Evolutionary conservation across 208 protist genomes (phyloP).

Genomic region (Angomonas deanei): DNA sequence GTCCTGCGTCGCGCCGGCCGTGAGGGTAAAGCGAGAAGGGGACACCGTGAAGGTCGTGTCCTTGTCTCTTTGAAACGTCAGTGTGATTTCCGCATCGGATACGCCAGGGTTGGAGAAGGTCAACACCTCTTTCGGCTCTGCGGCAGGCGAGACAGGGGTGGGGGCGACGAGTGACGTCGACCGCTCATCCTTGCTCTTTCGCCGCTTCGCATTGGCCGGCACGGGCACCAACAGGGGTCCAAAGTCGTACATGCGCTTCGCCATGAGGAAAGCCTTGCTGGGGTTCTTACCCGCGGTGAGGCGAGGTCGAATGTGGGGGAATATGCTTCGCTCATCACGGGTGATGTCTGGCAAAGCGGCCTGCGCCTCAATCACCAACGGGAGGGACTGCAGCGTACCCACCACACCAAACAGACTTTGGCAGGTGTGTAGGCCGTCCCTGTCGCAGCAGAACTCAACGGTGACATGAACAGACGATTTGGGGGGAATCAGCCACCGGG

Average conservation of each 20-base stretch:
- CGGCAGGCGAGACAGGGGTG: not conserved
- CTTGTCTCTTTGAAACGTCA: slow-evolving; percentile 81
- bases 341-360: slow-evolving; percentile 82
- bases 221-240: slow-evolving; percentile 88
- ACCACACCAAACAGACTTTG: slow-evolving; percentile 67
- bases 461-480: slow-evolving; percentile 52
- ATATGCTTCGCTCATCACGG: slow-evolving; percentile 84
- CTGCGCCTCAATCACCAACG: slow-evolving; percentile 35
- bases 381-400: slow-evolving; percentile 61
- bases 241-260: slow-evolving; percentile 90
- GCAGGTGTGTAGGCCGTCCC: slow-evolving; percentile 34
- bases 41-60: slow-evolving; percentile 78
- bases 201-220: slow-evolving; percentile 19
- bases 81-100: slow-evolving; percentile 58
- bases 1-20: slow-evolving; percentile 62
- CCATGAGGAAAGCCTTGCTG: slow-evolving; percentile 61
- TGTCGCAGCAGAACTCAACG: slow-evolving; percentile 79
- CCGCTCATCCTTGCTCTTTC: slow-evolving; percentile 17
- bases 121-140: slow-evolving; percentile 64
- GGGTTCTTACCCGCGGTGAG: slow-evolving; percentile 14
- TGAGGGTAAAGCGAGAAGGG: slow-evolving; percentile 69
- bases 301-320: slow-evolving; percentile 43
- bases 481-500: slow-evolving; percentile 81
- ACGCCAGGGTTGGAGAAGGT: slow-evolving; percentile 90
- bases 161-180: not conserved